Conservation (phyloP, 2,329 filamentous ascomycete genomes). For the Colletotrichum chlorophyti region DNA sequence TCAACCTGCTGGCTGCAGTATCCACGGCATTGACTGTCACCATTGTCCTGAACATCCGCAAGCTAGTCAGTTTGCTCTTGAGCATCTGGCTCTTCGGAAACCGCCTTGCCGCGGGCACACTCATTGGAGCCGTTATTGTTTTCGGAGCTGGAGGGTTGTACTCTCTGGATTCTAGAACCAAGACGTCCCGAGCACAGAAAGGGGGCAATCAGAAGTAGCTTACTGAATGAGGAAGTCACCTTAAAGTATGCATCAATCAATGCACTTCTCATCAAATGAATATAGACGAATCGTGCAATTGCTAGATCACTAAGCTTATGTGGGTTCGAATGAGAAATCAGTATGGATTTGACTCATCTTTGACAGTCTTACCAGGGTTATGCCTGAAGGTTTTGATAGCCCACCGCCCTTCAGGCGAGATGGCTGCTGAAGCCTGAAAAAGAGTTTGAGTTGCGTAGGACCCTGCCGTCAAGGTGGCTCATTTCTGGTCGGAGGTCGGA, state of each 20-base stretch:
- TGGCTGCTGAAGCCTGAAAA: too few relatives aligned
- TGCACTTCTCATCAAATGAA: not conserved
- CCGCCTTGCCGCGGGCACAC: constrained; percentile 74
- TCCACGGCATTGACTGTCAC: constrained; percentile 94
- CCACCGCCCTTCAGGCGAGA: too few relatives aligned
- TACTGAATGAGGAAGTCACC: too few relatives aligned
- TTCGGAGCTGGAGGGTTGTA: constrained; percentile 93
- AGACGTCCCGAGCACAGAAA: constrained; percentile 33
- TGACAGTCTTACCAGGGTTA: not conserved
- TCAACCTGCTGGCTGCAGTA: constrained; percentile 89
- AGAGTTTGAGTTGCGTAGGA: not conserved
- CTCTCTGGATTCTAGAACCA: constrained; percentile 70
- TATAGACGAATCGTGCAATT: not conserved
- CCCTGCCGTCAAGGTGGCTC: not conserved
- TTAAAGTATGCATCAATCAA: not conserved
- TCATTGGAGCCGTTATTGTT: constrained; percentile 83
- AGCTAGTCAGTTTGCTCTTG: constrained; percentile 87
- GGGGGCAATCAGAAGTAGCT: constrained; percentile 20
- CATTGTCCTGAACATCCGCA: constrained; percentile 94
- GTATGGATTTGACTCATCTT: too few relatives aligned
- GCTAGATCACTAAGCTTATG: too few relatives aligned
- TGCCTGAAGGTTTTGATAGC: not conserved
- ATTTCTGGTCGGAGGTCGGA: constrained; percentile 16
- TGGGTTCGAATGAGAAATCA: too few relatives aligned
- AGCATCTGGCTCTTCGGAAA: constrained; percentile 98